These are phyloP conservation scores for Vitis hybrid DNA, from an alignment of 177 flowering plant genomes.

Conservation along the genomic window DNA sequence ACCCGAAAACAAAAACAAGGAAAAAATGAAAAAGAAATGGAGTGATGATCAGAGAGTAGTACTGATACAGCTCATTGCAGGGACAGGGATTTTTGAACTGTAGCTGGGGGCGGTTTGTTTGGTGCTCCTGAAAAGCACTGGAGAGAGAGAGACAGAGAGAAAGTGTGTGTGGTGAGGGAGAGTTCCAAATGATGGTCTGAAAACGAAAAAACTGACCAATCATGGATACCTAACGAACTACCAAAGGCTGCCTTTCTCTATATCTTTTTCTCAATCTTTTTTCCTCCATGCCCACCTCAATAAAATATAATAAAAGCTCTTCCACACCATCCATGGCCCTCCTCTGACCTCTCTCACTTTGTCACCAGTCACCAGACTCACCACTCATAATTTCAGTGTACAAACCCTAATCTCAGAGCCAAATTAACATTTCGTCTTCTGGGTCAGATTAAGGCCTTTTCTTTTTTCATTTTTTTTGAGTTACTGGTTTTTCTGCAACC, in stretches of 20 bases:
- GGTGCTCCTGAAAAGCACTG: constrained; percentile 9
- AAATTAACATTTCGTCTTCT: too few species aligned
- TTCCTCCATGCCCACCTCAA: background rate
- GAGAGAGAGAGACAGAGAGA: constrained; percentile 3
- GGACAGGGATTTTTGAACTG: constrained; percentile 11
- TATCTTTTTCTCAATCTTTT: background rate
- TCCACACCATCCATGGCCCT: too few species aligned
- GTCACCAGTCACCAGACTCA: too few species aligned
- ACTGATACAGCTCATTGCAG: constrained; percentile 6
- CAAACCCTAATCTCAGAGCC: too few species aligned
- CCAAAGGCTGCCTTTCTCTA: constrained; percentile 4
- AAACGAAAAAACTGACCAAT: constrained; percentile 3
- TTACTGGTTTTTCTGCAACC: too few species aligned
- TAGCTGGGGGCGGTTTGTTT: constrained; percentile 5
- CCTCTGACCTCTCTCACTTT: too few species aligned
- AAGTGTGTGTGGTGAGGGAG: background rate
- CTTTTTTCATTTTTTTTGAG: too few species aligned
- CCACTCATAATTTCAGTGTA: too few species aligned
- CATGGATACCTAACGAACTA: constrained; percentile 3
- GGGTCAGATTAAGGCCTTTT: too few species aligned
- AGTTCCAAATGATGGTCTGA: background rate
- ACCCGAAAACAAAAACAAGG: too few species aligned
- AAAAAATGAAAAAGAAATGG: too few species aligned
- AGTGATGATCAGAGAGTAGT: background rate
- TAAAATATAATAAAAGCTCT: too few species aligned